Base-by-base conservation (phyloP, 192 early-diverging fungal species). In the Rhizophagus prolifer region DNA sequence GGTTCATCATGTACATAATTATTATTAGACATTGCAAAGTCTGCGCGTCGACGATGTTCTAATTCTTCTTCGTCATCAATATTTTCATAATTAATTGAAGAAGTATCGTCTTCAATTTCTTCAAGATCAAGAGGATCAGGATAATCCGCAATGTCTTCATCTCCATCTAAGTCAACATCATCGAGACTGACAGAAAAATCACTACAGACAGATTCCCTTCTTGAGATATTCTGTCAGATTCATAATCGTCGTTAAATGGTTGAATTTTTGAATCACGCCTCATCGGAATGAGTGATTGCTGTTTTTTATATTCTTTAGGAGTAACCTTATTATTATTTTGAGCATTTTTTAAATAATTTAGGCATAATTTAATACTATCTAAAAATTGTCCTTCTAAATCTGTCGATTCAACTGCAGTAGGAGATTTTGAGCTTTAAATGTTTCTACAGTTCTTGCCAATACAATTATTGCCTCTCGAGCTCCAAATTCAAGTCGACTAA, bases 381-480 rank as follows among this genome's bases (percentile, higher is more conserved):
- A 76, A 34, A 58, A 76, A 76, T 69, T 76, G 75, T 76, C 75
- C 75, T 50, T 76, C 75, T 28, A 76, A 68, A 68, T 76, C 75
- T 16, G 50, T 76, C 3, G 75, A 76, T 36, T 76, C 75, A n/a
- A 76, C 75, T 1, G 75, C 75, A 2, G 75, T 76, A 38, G 75
- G 21, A 68, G 9, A 41, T 50, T 68, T 59, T 76, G 75, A 38
- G 75, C 64, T 59, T 69, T 76, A 46, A 76, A 65, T 10, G 41
- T 76, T 26, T 76, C 75, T 13, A 76, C 75, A 47, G 75, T 76
- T n/a, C 75, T 63, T 47, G 75, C 64, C 30, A 86, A 50, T n/a
- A 82, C 64, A 12, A 86, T 79, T 77, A 86, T 86, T 8, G 79
- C 81, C 58, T 86, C 77, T 64, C 81, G 80, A 61, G 73, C 82